phyloP scores from a whole-genome alignment of 768 basidiomycete species.

The Termitomyces sp. region DNA sequence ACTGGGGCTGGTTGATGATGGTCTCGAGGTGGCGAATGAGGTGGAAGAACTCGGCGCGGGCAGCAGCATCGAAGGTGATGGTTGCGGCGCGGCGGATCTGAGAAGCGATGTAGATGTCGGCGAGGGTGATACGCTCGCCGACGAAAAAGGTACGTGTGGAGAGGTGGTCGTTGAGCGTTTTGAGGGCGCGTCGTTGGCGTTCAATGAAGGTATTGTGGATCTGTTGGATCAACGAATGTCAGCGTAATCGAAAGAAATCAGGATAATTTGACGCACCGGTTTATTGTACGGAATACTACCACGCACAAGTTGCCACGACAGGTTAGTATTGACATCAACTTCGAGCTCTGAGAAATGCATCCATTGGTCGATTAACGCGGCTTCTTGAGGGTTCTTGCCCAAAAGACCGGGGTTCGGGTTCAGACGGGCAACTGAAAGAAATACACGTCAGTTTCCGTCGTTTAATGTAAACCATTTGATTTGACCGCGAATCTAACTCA shows the following conservation, averaged over 20 bases:
- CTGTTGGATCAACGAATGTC: conserved; percentile 31
- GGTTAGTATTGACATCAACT: conserved; percentile 30
- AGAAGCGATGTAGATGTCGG: conserved; percentile 74
- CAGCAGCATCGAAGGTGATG: conserved; percentile 61
- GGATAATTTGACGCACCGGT: conserved; percentile 38
- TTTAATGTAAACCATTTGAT: conserved; percentile 70
- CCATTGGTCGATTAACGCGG: conserved; percentile 73
- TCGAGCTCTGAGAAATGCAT: conserved; percentile 58
- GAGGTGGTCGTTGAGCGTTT: conserved; percentile 72
- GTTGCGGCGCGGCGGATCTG: conserved; percentile 50
- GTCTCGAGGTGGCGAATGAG: conserved; percentile 85
- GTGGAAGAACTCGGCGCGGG: conserved; percentile 69
- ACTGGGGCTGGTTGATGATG: conserved; percentile 75
- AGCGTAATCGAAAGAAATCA: background rate
- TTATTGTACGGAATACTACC: conserved; percentile 65
- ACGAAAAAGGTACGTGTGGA: conserved; percentile 83
- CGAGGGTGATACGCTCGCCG: conserved; percentile 91
- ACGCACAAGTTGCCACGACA: conserved; percentile 35
- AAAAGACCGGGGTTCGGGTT: conserved; percentile 73
- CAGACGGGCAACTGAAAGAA: conserved; percentile 72
- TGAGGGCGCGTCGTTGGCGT: conserved; percentile 55
- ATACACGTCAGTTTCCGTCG: conserved; percentile 63
- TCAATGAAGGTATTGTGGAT: conserved; percentile 55
- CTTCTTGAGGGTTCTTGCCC: conserved; percentile 51
- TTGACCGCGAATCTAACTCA: conserved; percentile 44